Evolutionary conservation across 345 rosid species (phyloP), one percentile per base, ranked within the genome.

Genomic region (Acer saccharum): DNA sequence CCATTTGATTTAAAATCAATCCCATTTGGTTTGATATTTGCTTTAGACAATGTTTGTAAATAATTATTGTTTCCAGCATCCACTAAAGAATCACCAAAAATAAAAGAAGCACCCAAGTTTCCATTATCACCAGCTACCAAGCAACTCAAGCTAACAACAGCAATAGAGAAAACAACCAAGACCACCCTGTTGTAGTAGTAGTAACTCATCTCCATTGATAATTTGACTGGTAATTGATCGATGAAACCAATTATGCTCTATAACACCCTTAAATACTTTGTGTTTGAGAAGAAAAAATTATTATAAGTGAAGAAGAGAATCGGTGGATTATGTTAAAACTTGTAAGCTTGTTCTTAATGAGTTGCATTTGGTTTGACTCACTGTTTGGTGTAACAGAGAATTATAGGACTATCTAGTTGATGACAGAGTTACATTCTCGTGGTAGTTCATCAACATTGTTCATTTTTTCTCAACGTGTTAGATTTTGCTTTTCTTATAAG

Each of bases 51-150:
- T 18, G 98, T 95, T 16, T 86, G 87, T 16, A 95, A 68, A 77
- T 89, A 93, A 48, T 95, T 93, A 70, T 95, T 93, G 69, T 95
- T 95, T 29, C 99, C 98, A 10, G 95, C 97, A 62, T 95, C 98
- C 20, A 93, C 97, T 4, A 93, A 55, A 6, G 99, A 95, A 82
- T 95, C 99, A 1, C 98, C 99, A 6, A 93, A 95, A 35, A 95
- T 79, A 44, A 88, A 93, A 9, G 98, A 89, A 7, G 94, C 97
- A 12, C 90, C 96, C 10, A 85, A 54, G 0, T 17, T 72, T 14
- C 68, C 68, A 10, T 46, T 10, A 46, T 46, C 50, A 52, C 72
- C 84, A 32, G 79, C 82, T 10, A 39, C 72, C 2, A 73, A 29
- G 57, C 50, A 57, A 43, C 71, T 69, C 65, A 66, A 72, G 29